Evolutionary conservation across 495 filamentous ascomycete species (phyloP).

Genomic region (Penicillium silybi): DNA sequence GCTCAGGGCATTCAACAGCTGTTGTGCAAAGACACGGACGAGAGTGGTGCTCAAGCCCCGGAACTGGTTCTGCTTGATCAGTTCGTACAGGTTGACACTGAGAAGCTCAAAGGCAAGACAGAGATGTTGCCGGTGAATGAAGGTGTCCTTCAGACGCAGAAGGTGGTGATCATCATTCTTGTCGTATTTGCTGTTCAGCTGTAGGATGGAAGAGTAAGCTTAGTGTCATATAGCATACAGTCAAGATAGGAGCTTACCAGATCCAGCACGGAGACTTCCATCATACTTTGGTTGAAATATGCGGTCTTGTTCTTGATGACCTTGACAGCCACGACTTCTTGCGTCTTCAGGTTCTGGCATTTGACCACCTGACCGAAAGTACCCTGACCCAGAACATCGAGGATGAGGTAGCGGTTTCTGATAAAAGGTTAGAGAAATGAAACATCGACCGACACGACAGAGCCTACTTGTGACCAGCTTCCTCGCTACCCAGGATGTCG

Average conservation of each 20-base stretch:
- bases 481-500: constrained; percentile 96
- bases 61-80: constrained; percentile 99
- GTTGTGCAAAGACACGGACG: constrained; percentile 96
- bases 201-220: constrained; percentile 24
- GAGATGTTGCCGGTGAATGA: constrained; percentile 96
- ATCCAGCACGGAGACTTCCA: constrained; percentile 98
- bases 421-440: background rate
- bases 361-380: constrained; percentile 99
- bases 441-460: background rate
- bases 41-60: constrained; percentile 95
- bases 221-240: background rate
- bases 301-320: constrained; percentile 99
- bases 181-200: constrained; percentile 97
- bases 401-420: constrained; percentile 95
- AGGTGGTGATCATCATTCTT: constrained; percentile 99
- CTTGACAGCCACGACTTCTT: constrained; percentile 98
- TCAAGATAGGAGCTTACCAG: constrained; percentile 55
- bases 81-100: constrained; percentile 96
- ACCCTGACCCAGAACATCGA: constrained; percentile 96
- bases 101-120: constrained; percentile 97
- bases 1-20: constrained; percentile 87
- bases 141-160: constrained; percentile 93
- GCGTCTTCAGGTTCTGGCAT: constrained; percentile 96
- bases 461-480: constrained; percentile 86
- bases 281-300: constrained; percentile 99